A percentile compares a stretch with the other conserved stretches of the same genome.
Conservation (phyloP, 768 basidiomycete species). For the Lentinula edodes region DNA sequence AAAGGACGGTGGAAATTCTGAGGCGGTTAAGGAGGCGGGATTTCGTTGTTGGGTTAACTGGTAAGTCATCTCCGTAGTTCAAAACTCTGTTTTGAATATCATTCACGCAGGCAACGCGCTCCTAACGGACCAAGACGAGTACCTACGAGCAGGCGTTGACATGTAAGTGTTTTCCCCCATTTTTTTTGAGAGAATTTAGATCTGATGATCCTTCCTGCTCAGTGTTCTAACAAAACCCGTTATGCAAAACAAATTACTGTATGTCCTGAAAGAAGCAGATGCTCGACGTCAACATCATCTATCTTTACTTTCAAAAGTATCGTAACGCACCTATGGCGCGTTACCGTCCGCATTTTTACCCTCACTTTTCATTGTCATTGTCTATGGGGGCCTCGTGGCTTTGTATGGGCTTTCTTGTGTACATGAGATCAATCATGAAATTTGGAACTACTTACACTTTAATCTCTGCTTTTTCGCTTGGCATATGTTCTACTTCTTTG, state of each 20-base stretch:
- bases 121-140: constrained; percentile 1
- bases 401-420: no score
- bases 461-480: no score
- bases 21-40: constrained; percentile 47
- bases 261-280: constrained; percentile 39
- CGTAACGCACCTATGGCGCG: no score
- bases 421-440: no score
- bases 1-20: constrained; percentile 45
- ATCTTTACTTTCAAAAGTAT: background rate
- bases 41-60: constrained; percentile 62
- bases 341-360: no score
- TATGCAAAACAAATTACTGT: constrained; percentile 47
- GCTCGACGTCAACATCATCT: constrained; percentile 27
- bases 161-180: background rate
- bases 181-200: no score
- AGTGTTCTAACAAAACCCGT: constrained; percentile 82
- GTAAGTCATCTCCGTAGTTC: constrained; percentile 15
- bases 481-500: no score
- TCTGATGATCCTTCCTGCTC: background rate
- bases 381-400: no score
- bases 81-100: background rate
- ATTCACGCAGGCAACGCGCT: constrained; percentile 1
- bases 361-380: no score
- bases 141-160: constrained; percentile 3
- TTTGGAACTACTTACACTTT: no score